Conservation (phyloP, 148 eudicot species). For the Vaccinium darrowii region DNA sequence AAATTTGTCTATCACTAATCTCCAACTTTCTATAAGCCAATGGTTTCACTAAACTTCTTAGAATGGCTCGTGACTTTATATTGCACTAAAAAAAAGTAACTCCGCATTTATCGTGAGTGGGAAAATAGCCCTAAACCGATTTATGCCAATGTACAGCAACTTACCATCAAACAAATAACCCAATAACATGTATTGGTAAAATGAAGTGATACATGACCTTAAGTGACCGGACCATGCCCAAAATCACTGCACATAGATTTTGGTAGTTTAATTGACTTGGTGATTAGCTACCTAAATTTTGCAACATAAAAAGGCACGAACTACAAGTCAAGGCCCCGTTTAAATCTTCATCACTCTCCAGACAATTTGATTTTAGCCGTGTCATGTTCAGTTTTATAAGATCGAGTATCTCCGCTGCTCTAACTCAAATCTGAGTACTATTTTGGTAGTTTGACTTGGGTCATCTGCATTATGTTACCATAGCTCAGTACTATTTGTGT, state of each 20-base stretch:
- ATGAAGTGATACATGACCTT: background rate
- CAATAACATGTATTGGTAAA: background rate
- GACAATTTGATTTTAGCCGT: no score
- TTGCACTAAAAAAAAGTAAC: background rate
- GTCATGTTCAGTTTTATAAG: no score
- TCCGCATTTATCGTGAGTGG: background rate
- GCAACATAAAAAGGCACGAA: background rate
- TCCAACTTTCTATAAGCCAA: constrained; percentile 14
- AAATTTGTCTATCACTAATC: background rate
- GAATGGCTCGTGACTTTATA: background rate
- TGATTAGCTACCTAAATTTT: background rate
- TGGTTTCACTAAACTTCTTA: background rate
- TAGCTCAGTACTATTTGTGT: no score
- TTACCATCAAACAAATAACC: background rate
- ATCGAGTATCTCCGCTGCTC: no score
- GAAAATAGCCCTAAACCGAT: background rate
- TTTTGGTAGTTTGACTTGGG: no score
- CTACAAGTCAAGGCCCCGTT: background rate
- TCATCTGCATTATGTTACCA: no score
- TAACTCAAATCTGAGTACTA: no score
- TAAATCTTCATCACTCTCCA: no score
- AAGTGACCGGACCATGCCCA: background rate
- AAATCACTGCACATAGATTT: background rate
- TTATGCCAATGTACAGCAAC: background rate
- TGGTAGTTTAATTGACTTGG: background rate